These are phyloP conservation scores for Monosporascus cannonballus DNA, from an alignment of 2,329 filamentous ascomycete genomes.

Conservation along the genomic window DNA sequence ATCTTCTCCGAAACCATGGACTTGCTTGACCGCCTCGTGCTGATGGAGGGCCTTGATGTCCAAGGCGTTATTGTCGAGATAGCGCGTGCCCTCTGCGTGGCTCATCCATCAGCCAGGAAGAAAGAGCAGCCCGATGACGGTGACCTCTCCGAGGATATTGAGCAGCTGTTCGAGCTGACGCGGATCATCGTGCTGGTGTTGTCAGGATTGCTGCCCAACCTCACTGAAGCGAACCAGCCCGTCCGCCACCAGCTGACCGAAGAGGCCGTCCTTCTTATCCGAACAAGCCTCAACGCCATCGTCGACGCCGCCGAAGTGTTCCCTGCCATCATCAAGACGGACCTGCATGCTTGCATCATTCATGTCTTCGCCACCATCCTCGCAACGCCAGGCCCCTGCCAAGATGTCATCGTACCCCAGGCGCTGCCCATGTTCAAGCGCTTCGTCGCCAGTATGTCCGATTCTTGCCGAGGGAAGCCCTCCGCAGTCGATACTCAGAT, in stretches of 20 bases:
- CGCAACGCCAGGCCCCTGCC: conserved; percentile 71
- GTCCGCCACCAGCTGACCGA: conserved; percentile 77
- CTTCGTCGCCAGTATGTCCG: conserved; percentile 73
- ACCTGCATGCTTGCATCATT: conserved; percentile 91
- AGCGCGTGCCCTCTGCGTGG: conserved; percentile 79
- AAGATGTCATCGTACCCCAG: conserved; percentile 82
- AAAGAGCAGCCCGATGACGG: conserved; percentile 61
- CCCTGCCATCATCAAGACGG: conserved; percentile 91
- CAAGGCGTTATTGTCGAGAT: conserved; percentile 93
- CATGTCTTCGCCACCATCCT: conserved; percentile 95
- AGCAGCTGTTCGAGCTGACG: conserved; percentile 94
- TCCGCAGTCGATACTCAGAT: conserved; percentile 59
- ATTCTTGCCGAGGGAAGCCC: conserved; percentile 51
- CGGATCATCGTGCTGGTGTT: conserved; percentile 93
- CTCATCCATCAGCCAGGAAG: conserved; percentile 81
- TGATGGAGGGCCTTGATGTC: conserved; percentile 84
- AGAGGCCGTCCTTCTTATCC: conserved; percentile 76
- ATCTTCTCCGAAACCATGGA: conserved; percentile 98
- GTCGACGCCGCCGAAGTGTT: conserved; percentile 95
- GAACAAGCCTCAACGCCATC: conserved; percentile 75
- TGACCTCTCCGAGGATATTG: conserved; percentile 90
- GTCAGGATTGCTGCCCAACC: conserved; percentile 77
- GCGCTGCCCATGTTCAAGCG: conserved; percentile 86
- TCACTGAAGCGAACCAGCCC: conserved; percentile 59
- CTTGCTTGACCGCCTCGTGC: conserved; percentile 80